Evolutionary conservation across 2,329 filamentous ascomycete genomes (phyloP).

Genomic region (Huntiella omanensis): DNA sequence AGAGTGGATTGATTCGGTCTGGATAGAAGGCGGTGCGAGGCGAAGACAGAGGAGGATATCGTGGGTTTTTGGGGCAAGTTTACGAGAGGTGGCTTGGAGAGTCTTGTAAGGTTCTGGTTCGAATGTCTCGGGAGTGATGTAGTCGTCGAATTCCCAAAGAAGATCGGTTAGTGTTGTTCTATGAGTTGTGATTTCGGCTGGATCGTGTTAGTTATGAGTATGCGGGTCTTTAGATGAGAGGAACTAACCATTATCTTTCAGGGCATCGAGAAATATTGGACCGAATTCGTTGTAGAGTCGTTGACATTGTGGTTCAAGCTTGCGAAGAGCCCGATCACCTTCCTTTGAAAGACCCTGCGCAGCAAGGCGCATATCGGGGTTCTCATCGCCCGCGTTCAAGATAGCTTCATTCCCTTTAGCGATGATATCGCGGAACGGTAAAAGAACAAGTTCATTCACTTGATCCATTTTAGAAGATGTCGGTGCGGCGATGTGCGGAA

Average conservation of each 20-base stretch:
- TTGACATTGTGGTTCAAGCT: constrained; percentile 31
- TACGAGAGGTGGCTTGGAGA: constrained; percentile 28
- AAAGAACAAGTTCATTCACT: constrained; percentile 26
- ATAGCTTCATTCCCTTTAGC: constrained; percentile 29
- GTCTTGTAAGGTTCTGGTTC: constrained; percentile 30
- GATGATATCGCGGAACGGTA: constrained; percentile 33
- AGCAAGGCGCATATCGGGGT: constrained; percentile 29
- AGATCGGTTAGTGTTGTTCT: constrained; percentile 29
- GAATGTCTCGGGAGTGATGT: constrained; percentile 29
- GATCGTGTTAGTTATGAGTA: not conserved
- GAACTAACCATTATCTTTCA: constrained; percentile 34
- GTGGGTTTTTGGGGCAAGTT: constrained; percentile 28
- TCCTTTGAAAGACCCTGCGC: constrained; percentile 28
- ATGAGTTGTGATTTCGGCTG: constrained; percentile 31
- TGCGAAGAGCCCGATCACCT: constrained; percentile 29
- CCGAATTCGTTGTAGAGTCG: constrained; percentile 31
- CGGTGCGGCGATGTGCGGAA: not conserved
- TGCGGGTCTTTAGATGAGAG: too few relatives aligned
- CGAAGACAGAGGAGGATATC: constrained; percentile 36
- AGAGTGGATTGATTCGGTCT: constrained; percentile 1
- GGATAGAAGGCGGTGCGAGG: constrained; percentile 15
- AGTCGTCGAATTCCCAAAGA: constrained; percentile 40
- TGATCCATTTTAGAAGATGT: constrained; percentile 19
- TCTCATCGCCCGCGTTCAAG: constrained; percentile 26
- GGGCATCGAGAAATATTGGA: constrained; percentile 27